Conservation (phyloP, 2,329 filamentous ascomycete genomes). For the Rhinocladiella mackenziei region DNA sequence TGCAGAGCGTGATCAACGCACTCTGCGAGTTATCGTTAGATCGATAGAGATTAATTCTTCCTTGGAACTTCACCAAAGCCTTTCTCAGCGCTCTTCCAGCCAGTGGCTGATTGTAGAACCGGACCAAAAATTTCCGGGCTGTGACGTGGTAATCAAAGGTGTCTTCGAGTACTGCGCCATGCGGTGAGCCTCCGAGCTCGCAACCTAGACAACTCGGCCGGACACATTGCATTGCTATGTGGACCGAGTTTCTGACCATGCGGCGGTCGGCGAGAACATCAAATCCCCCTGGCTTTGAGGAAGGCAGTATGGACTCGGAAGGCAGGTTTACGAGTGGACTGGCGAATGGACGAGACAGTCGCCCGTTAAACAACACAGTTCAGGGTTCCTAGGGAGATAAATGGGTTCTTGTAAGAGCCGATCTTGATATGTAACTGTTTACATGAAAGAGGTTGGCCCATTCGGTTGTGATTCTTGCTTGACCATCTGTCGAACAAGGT, state of each 20-base stretch:
- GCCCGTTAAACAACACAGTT: conserved; percentile 29
- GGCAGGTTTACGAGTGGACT: conserved; percentile 29
- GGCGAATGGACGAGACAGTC: conserved; percentile 29
- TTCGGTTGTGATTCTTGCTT: conserved; percentile 27
- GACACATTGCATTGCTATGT: conserved; percentile 20
- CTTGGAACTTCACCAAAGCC: conserved; percentile 61
- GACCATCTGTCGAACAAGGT: too few species aligned
- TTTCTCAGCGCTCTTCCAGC: conserved; percentile 53
- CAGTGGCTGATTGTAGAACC: conserved; percentile 28
- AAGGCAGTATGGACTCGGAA: conserved; percentile 27
- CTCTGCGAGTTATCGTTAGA: conserved; percentile 48
- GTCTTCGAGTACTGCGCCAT: conserved; percentile 21
- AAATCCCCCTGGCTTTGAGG: conserved; percentile 25
- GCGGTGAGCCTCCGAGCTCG: conserved; percentile 19
- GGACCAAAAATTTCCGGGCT: conserved; percentile 31
- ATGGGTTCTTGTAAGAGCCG: background rate
- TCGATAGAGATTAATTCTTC: conserved; percentile 62
- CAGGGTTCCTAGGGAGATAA: conserved; percentile 24
- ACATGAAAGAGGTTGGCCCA: conserved; percentile 30
- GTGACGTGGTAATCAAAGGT: conserved; percentile 29
- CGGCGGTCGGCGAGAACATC: conserved; percentile 24
- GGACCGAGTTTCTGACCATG: conserved; percentile 23
- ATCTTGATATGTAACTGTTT: conserved; percentile 1
- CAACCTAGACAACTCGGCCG: conserved; percentile 26
- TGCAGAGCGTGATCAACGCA: conserved; percentile 64